Evolutionary conservation across 2,329 filamentous ascomycete species (phyloP), one percentile per base, ranked within the genome.

Genomic region (Cladosporium sp.): DNA sequence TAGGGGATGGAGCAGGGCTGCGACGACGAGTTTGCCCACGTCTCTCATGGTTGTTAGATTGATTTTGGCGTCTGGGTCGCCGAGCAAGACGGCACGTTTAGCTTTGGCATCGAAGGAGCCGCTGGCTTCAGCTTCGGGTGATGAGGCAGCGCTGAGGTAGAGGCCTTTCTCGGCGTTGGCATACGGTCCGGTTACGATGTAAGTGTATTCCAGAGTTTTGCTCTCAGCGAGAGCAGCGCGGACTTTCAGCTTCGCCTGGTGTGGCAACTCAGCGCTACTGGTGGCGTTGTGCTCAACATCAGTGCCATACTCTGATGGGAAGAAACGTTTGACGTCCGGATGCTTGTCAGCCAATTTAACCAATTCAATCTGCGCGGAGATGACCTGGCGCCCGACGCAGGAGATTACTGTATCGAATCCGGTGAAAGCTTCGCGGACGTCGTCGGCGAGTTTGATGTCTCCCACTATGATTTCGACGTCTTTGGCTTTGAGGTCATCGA

Each of bases 21-120:
- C 83, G 1, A 84, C 82, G 1, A 90, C 78, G 22, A 87, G 78
- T 56, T 82, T 84, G 4, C 87, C 88, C 9, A 90, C 86, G 65
- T 91, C 89, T 20, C 77, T 75, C 83, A 89, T 89, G 2, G 84
- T 87, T 2, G 85, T 90, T 64, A 91, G 82, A 35, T 84, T 85
- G 60, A 90, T 78, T 59, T 75, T 79, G 19, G 79, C 84, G 36
- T 84, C 74, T 0, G 86, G 87, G 60, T 82, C 81, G 2, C 81
- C 87, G 19, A 90, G 66, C 13, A 91, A 66, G 2, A 82, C 75
- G 0, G 87, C 87, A 57, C 76, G 81, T 66, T 80, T 85, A 2
- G 66, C 74, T 59, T 75, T 72, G 1, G 81, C 74, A 65, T 90
- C 80, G 64, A 83, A 91, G 0, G 80, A 80, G 2, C 87, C 87